Base-by-base conservation (phyloP, 2,329 filamentous ascomycete species). In the Teratosphaeria epicoccoides region DNA sequence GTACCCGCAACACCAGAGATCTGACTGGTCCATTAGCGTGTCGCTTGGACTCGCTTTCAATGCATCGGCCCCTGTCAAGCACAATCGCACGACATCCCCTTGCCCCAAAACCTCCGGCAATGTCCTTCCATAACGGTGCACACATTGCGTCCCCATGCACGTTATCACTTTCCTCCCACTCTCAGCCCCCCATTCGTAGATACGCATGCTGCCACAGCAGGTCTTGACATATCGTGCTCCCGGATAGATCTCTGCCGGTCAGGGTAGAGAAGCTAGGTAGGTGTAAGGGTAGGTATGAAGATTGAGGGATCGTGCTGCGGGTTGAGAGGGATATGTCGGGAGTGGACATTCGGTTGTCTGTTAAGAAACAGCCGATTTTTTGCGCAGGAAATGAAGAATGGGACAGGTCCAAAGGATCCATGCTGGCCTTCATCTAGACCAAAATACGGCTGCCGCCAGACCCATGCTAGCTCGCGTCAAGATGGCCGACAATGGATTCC, bases 121-220 rank as follows among this genome's bases (percentile, higher is more conserved):
- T 57, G 11, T 62, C 63, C 23, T 37, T 53, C 50, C 48, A 53
- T 6, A 55, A 17, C 22, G 51, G 54, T 45, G 51, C 43, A 6
- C 26, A 51, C 5, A 63, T 68, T 12, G 60, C 57, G 51, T 64
- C 63, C 33, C 65, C 63, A 49, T 66, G 65, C 6, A 67, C 54
- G 67, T 54, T 28, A 67, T 50, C 25, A 67, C 59, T 29, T 65
- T 68, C 25, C 57, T 54, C 11, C 65, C 65, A 23, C 47, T 45
- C 40, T 33, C 51, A 10, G 58, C 56, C 3, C 65, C 64, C 65
- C 65, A 68, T 50, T 68, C 65, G 24, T 67, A 66, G 3, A 65
- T 62, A 33, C 63, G 57, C 57, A 66, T 65, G 11, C 49, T 47
- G 22, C 65, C 65, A 28, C 65, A 65, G 3, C 62, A 58, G 12